Conservation (phyloP, 306 rosid genomes). For the Citrullus mucosospermus region DNA sequence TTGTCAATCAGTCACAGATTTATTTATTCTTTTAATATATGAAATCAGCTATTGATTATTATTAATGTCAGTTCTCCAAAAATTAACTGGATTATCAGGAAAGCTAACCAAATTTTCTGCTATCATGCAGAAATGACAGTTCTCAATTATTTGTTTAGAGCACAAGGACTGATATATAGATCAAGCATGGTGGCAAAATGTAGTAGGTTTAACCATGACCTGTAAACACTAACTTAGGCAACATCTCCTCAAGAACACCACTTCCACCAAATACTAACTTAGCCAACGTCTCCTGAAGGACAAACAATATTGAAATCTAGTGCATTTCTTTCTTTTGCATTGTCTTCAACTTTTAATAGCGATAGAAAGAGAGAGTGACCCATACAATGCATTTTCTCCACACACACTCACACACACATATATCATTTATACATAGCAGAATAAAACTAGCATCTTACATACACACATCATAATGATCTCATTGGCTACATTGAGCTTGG, state of each 20-base stretch:
- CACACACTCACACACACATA: background rate
- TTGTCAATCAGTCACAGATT: background rate
- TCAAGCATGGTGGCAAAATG: background rate
- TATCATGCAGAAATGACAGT: background rate
- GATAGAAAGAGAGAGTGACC: background rate
- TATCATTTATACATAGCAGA: background rate
- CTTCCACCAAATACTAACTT: background rate
- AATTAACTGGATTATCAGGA: background rate
- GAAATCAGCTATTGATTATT: background rate
- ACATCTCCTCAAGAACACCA: too few species aligned
- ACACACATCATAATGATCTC: background rate
- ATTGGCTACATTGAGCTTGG: background rate
- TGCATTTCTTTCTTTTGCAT: background rate
- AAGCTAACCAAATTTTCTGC: background rate
- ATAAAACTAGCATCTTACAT: background rate
- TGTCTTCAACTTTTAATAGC: background rate
- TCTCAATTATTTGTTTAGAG: background rate
- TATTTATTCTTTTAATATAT: background rate
- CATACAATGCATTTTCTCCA: background rate
- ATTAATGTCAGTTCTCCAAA: background rate
- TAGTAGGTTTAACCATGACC: background rate
- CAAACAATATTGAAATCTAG: background rate
- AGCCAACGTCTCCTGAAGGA: too few species aligned
- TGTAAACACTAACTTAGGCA: background rate
- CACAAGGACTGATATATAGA: background rate